A percentile compares a stretch with the other conserved stretches of the same genome.
Evolutionary conservation across 2,329 filamentous ascomycete species (phyloP).

Genomic region (Alternaria sp.): DNA sequence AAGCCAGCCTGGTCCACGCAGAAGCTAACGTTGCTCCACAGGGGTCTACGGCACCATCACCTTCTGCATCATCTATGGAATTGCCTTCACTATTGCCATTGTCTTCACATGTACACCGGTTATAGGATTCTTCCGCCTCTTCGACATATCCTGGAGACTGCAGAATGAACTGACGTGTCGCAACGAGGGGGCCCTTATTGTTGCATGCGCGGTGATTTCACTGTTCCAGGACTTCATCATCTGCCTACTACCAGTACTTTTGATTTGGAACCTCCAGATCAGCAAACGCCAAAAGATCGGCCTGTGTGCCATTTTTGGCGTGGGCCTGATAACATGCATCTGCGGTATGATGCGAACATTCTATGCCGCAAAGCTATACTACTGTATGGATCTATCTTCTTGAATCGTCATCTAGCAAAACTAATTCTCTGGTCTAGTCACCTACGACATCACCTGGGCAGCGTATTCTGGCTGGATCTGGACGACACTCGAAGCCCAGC

Average conservation of each 20-base stretch:
- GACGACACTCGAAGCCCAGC: constrained; percentile 51
- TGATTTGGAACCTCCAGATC: constrained; percentile 55
- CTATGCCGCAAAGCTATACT: constrained; percentile 43
- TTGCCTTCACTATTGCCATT: constrained; percentile 47
- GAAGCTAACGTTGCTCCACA: neutral
- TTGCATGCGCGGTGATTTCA: constrained; percentile 49
- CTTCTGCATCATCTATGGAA: constrained; percentile 48
- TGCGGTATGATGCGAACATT: constrained; percentile 49
- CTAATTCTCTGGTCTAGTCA: constrained; percentile 19
- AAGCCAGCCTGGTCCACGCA: neutral
- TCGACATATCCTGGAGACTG: constrained; percentile 41
- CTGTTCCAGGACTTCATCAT: constrained; percentile 51
- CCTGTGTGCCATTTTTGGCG: constrained; percentile 53
- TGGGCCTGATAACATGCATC: constrained; percentile 51
- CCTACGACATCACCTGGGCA: constrained; percentile 51
- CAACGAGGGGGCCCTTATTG: constrained; percentile 48
- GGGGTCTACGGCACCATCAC: constrained; percentile 46
- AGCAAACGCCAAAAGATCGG: constrained; percentile 53
- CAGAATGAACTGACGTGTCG: constrained; percentile 44
- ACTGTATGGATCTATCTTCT: constrained; percentile 18
- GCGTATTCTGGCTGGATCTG: constrained; percentile 50
- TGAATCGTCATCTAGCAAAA: neutral
- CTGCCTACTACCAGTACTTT: constrained; percentile 51
- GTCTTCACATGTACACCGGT: constrained; percentile 49
- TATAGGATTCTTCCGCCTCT: constrained; percentile 51